Evolutionary conservation across 805 yeast species (phyloP).

Genomic region (Myxozyma neglecta): DNA sequence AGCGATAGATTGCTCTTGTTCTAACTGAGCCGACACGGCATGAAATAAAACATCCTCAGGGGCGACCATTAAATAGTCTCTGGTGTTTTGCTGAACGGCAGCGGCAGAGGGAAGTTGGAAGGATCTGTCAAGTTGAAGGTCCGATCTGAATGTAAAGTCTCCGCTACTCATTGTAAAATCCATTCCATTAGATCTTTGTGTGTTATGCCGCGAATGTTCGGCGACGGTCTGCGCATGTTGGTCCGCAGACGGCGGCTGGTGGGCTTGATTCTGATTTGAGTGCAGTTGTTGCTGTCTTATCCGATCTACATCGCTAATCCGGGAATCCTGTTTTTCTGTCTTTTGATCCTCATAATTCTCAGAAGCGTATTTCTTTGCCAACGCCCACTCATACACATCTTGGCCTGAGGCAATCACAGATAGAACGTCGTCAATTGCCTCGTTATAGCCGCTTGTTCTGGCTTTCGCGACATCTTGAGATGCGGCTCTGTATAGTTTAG

Average conservation of each 20-base stretch:
- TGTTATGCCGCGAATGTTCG: neutral
- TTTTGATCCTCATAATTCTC: constrained; percentile 3
- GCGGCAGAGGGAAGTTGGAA: constrained; percentile 14
- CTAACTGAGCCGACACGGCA: constrained; percentile 29
- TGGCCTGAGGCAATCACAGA: constrained; percentile 28
- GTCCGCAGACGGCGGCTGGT: neutral
- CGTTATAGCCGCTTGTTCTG: constrained; percentile 59
- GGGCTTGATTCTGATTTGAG: neutral
- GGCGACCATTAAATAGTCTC: constrained; percentile 23
- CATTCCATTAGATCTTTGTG: constrained; percentile 2
- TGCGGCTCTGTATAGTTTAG: constrained; percentile 63
- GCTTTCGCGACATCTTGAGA: constrained; percentile 52
- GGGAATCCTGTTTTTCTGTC: neutral
- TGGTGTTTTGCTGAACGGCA: constrained; percentile 14
- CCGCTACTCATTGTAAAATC: constrained; percentile 5
- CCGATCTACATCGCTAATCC: neutral
- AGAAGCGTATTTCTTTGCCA: constrained; percentile 14
- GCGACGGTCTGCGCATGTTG: neutral
- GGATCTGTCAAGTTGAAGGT: constrained; percentile 26
- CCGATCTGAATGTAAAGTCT: constrained; percentile 25
- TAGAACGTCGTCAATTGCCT: constrained; percentile 59
- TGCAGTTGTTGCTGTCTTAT: neutral
- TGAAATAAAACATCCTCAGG: constrained; percentile 29
- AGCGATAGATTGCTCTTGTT: constrained; percentile 24
- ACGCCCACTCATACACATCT: constrained; percentile 33